Conservation (phyloP, 768 basidiomycete genomes). For the Pleurotus tuber-regium region DNA sequence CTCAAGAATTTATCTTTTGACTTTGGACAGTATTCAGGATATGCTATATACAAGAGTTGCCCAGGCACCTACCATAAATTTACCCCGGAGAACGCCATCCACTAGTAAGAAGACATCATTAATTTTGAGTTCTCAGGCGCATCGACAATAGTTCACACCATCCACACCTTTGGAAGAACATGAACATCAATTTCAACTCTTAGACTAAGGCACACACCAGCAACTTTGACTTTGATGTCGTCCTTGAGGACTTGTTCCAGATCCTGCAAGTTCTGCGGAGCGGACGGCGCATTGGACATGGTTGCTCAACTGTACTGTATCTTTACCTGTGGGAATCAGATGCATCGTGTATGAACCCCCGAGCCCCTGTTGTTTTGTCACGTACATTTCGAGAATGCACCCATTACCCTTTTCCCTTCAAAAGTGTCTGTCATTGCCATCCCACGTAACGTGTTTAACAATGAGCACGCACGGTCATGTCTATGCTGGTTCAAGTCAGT, state of each 20-base stretch:
- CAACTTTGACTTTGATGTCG: conserved; percentile 91
- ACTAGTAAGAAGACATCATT: conserved; percentile 44
- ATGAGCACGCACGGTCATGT: conserved; percentile 29
- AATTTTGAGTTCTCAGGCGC: conserved; percentile 9
- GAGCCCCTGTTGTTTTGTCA: too few species aligned
- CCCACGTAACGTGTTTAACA: conserved; percentile 5
- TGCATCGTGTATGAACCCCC: not conserved
- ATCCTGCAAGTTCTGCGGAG: conserved; percentile 47
- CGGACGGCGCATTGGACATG: too few species aligned
- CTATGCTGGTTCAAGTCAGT: conserved; percentile 61
- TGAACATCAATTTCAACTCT: not conserved
- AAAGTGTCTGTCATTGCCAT: not conserved
- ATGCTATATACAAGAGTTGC: not conserved
- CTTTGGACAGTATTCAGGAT: conserved; percentile 35
- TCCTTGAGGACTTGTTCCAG: conserved; percentile 49
- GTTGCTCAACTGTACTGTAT: too few species aligned
- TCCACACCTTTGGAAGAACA: conserved; percentile 45
- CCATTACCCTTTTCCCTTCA: conserved; percentile 1
- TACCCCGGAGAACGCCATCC: conserved; percentile 93
- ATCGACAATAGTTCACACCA: conserved; percentile 38
- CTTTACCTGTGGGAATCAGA: not conserved
- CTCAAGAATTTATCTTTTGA: conserved; percentile 89
- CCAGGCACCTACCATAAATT: conserved; percentile 67
- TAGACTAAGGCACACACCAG: conserved; percentile 52
- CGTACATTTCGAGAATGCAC: too few species aligned